phyloP scores from a whole-genome alignment of 2,329 filamentous ascomycete genomes.

The Gremmenia infestans region DNA sequence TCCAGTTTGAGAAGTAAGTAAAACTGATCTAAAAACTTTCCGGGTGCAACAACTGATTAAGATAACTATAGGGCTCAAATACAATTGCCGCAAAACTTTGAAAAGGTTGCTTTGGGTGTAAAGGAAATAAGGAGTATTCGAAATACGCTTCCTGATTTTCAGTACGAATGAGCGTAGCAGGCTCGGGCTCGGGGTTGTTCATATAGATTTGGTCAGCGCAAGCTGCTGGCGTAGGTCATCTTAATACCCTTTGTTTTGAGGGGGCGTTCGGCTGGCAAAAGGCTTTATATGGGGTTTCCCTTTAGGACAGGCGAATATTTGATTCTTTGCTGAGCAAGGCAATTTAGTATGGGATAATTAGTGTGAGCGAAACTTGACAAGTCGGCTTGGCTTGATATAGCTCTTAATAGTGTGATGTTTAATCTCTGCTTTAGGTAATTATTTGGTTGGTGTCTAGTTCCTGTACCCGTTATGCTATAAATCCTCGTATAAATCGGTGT shows the following conservation, averaged over 20 bases:
- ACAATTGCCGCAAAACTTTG: conserved; percentile 39
- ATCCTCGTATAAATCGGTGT: no score
- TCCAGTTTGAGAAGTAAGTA: conserved; percentile 39
- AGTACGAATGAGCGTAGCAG: background rate
- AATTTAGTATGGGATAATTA: no score
- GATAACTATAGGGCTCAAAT: conserved; percentile 8
- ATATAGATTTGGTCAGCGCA: background rate
- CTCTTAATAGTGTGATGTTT: no score
- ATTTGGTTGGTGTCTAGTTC: no score
- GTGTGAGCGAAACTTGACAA: no score
- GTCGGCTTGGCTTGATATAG: no score
- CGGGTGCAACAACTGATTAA: background rate
- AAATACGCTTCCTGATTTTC: conserved; percentile 19
- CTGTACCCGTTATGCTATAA: no score
- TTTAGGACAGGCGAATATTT: background rate
- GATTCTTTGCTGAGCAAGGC: no score
- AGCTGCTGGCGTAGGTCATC: background rate
- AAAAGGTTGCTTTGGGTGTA: conserved; percentile 37
- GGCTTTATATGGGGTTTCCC: background rate
- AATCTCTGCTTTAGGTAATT: no score
- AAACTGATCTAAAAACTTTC: background rate
- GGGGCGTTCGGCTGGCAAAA: background rate
- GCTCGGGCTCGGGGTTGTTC: background rate
- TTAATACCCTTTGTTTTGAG: background rate
- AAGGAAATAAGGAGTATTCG: conserved; percentile 34